phyloP scores from a whole-genome alignment of 768 basidiomycete species.

The Russula sp. region DNA sequence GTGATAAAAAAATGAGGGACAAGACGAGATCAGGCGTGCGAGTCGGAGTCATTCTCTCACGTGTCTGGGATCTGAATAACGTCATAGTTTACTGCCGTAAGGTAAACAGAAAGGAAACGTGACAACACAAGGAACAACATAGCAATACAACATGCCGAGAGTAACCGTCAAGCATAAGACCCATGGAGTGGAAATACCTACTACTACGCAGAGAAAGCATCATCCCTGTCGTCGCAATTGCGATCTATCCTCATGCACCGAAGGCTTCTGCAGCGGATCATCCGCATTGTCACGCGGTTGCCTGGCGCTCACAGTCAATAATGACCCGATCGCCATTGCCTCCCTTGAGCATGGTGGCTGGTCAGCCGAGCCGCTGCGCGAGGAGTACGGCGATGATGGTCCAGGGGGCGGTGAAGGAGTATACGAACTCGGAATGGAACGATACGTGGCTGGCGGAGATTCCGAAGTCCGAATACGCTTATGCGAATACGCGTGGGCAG shows the following conservation, averaged over 20 bases:
- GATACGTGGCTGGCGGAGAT: constrained; percentile 35
- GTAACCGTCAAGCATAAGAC: background rate
- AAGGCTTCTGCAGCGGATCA: background rate
- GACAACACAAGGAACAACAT: constrained; percentile 5
- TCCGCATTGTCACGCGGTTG: constrained; percentile 12
- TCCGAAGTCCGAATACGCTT: constrained; percentile 21
- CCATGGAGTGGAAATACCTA: background rate
- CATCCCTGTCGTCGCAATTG: background rate
- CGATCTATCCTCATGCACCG: background rate
- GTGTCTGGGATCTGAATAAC: background rate
- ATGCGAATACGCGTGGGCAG: constrained; percentile 14
- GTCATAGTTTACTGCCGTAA: no score
- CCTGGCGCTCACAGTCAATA: constrained; percentile 42
- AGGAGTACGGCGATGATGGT: constrained; percentile 70
- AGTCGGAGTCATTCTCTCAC: background rate
- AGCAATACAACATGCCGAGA: constrained; percentile 3
- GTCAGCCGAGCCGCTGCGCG: constrained; percentile 59
- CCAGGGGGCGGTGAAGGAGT: constrained; percentile 19
- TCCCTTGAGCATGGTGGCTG: constrained; percentile 65
- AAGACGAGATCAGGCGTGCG: background rate
- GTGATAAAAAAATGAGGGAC: background rate
- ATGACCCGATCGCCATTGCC: constrained; percentile 75
- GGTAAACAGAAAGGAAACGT: background rate
- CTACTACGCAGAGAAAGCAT: background rate
- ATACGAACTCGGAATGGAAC: constrained; percentile 48